These are phyloP conservation scores for Aspergillus cejpii DNA, from an alignment of 2,329 filamentous ascomycete species.

Conservation along the genomic window DNA sequence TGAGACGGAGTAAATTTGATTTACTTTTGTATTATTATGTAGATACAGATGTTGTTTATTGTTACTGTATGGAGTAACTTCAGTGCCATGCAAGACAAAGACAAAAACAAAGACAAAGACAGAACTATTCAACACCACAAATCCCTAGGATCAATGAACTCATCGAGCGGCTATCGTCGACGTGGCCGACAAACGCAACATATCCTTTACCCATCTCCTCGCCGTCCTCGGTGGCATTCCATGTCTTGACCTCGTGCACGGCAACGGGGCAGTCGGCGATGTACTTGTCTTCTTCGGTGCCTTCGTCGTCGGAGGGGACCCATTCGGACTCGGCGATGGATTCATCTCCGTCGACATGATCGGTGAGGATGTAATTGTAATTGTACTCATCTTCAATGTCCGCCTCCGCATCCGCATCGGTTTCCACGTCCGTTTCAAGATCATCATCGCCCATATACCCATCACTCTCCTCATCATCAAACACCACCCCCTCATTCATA, in stretches of 20 bases:
- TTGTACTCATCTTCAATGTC: too few relatives aligned
- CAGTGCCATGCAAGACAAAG: too few relatives aligned
- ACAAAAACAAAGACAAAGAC: too few relatives aligned
- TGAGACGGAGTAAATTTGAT: not conserved
- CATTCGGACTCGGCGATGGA: too few relatives aligned
- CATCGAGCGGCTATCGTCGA: conserved; percentile 11
- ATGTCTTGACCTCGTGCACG: conserved; percentile 6
- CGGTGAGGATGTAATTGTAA: too few relatives aligned
- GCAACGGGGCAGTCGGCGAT: conserved; percentile 7
- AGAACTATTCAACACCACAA: conserved; percentile 3
- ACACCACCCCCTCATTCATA: not conserved
- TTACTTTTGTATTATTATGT: too few relatives aligned
- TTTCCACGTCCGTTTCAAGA: too few relatives aligned
- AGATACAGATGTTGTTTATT: too few relatives aligned
- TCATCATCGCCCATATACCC: not conserved
- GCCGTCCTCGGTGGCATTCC: not conserved
- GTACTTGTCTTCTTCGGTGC: not conserved
- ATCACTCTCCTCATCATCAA: not conserved
- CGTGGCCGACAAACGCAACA: conserved; percentile 11
- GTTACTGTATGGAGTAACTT: too few relatives aligned
- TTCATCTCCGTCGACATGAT: too few relatives aligned
- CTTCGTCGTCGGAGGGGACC: too few relatives aligned
- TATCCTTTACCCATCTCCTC: conserved; percentile 4
- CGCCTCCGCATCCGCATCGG: too few relatives aligned
- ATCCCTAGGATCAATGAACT: conserved; percentile 12